These are phyloP conservation scores for Pseudotulostoma volvatum DNA, from an alignment of 495 filamentous ascomycete species.

Conservation along the genomic window DNA sequence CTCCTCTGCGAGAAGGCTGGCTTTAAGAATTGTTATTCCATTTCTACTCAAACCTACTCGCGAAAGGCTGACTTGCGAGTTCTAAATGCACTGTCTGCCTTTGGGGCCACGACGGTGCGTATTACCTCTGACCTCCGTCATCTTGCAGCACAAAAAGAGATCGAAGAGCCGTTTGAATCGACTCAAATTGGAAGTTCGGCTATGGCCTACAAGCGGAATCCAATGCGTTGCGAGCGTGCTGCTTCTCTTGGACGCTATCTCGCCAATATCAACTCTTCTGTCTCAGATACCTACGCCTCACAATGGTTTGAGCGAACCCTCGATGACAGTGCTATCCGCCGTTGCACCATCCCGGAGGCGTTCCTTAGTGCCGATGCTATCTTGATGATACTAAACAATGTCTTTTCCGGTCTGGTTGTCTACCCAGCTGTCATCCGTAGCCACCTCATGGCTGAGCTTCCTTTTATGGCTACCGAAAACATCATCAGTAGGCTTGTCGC, in stretches of 20 bases:
- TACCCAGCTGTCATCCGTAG: slow-evolving; percentile 64
- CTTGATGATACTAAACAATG: slow-evolving; percentile 66
- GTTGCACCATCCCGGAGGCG: slow-evolving; percentile 50
- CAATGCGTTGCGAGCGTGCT: slow-evolving; percentile 78
- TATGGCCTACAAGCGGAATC: slow-evolving; percentile 80
- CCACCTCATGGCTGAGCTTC: slow-evolving; percentile 60
- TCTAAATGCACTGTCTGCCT: slow-evolving; percentile 60
- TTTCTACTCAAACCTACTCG: slow-evolving; percentile 69
- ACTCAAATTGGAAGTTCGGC: slow-evolving; percentile 37
- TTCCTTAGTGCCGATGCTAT: slow-evolving; percentile 76
- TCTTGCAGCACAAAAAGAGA: slow-evolving; percentile 61
- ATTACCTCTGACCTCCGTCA: slow-evolving; percentile 65
- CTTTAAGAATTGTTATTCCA: slow-evolving; percentile 53
- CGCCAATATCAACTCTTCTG: slow-evolving; percentile 35
- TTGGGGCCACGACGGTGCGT: slow-evolving; percentile 67
- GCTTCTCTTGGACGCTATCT: slow-evolving; percentile 60
- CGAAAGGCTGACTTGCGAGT: slow-evolving; percentile 75
- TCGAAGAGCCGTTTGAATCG: slow-evolving; percentile 87
- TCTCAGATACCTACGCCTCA: slow-evolving; percentile 44
- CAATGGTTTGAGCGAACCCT: slow-evolving; percentile 39
- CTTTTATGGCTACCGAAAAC: slow-evolving; percentile 68
- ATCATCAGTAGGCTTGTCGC: slow-evolving; percentile 78
- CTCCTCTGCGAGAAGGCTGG: slow-evolving; percentile 74
- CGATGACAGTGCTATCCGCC: slow-evolving; percentile 46
- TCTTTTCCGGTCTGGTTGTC: slow-evolving; percentile 67